Conservation (phyloP, 140 eudicot genomes). For the Oenanthe javanica region DNA sequence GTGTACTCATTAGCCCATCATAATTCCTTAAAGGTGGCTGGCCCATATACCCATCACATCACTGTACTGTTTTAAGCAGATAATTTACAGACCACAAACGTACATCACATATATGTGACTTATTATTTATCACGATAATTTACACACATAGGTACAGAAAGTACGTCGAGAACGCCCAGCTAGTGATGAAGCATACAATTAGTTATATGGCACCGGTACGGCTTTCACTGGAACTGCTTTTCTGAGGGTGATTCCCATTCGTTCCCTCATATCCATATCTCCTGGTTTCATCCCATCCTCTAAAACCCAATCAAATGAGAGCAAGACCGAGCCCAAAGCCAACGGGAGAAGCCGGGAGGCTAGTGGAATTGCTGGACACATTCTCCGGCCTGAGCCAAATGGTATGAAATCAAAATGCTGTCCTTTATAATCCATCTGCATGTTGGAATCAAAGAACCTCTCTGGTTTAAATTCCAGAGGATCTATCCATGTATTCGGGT, state of each 20-base stretch:
- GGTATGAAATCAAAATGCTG: slow-evolving; percentile 62
- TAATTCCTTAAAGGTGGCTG: too few relatives aligned
- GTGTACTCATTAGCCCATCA: too few relatives aligned
- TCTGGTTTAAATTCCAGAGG: slow-evolving; percentile 54
- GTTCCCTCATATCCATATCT: slow-evolving; percentile 54
- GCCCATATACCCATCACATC: too few relatives aligned
- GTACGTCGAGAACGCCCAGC: neutral
- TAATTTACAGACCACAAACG: too few relatives aligned
- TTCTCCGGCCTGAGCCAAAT: slow-evolving; percentile 68
- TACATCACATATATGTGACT: neutral
- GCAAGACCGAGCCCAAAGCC: slow-evolving; percentile 49
- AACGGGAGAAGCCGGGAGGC: slow-evolving; percentile 49
- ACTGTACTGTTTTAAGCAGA: too few relatives aligned
- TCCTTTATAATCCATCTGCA: slow-evolving; percentile 50
- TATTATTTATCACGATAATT: neutral
- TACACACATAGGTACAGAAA: neutral
- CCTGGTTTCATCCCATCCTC: slow-evolving; percentile 27
- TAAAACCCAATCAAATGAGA: slow-evolving; percentile 52
- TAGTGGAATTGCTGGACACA: slow-evolving; percentile 72
- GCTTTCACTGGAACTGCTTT: slow-evolving; percentile 55
- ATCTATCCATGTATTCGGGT: slow-evolving; percentile 41
- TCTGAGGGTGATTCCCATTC: slow-evolving; percentile 62
- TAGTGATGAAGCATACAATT: neutral
- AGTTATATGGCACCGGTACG: slow-evolving; percentile 24
- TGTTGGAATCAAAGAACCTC: slow-evolving; percentile 43